phyloP scores from a whole-genome alignment of 805 yeast genomes.

The Saturnispora silvae region DNA sequence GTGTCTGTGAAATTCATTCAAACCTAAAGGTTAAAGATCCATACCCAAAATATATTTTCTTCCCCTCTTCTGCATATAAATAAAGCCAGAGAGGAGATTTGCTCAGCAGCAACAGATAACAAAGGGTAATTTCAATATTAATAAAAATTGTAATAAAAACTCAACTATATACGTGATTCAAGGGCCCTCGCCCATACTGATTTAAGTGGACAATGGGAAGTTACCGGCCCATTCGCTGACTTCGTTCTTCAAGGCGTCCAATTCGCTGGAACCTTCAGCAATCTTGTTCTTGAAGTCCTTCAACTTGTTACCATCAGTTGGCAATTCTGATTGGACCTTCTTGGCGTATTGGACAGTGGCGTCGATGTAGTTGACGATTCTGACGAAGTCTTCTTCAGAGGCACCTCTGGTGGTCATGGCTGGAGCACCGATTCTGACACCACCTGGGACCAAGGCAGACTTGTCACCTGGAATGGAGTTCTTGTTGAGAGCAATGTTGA shows the following conservation, averaged over 20 bases:
- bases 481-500: constrained; percentile 91
- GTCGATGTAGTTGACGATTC: constrained; percentile 73
- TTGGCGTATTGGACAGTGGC: constrained; percentile 69
- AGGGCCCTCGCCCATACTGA: too few relatives aligned
- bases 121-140: too few relatives aligned
- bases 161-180: too few relatives aligned
- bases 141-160: too few relatives aligned
- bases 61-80: not conserved
- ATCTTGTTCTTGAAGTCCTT: constrained; percentile 90
- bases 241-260: constrained; percentile 61
- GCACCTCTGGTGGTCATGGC: constrained; percentile 98
- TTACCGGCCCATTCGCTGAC: constrained; percentile 86
- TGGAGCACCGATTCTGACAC: constrained; percentile 94
- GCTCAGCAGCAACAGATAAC: too few relatives aligned
- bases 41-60: too few relatives aligned
- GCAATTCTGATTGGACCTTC: constrained; percentile 66
- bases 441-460: constrained; percentile 93
- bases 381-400: constrained; percentile 62
- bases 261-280: constrained; percentile 59
- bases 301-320: constrained; percentile 87
- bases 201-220: constrained; percentile 57
- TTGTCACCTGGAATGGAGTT: constrained; percentile 95
- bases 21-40: not conserved
- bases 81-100: too few relatives aligned
- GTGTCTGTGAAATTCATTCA: constrained; percentile 6